Percentiles rank a stretch among this genome's conserved stretches.
Evolutionary conservation across 2,329 filamentous ascomycete genomes (phyloP).

Genomic region (Trichothecium roseum): DNA sequence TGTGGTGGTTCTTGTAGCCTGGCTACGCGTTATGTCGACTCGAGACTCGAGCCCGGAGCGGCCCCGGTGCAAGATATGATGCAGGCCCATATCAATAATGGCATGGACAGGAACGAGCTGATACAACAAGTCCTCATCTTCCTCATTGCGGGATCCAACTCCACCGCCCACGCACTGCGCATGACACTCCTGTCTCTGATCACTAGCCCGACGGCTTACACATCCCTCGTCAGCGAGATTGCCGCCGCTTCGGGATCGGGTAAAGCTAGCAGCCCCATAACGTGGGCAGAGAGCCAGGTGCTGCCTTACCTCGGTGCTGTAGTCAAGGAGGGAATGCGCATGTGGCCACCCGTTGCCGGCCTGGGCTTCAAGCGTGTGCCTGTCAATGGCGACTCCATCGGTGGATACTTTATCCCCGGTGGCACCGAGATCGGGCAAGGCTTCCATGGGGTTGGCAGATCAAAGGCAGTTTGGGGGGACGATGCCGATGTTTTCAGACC

Average conservation of each 20-base stretch:
- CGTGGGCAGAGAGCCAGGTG: slow-evolving; percentile 35
- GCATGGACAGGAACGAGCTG: slow-evolving; percentile 23
- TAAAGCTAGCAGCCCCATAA: slow-evolving; percentile 23
- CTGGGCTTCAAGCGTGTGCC: slow-evolving; percentile 44
- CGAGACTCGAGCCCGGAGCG: slow-evolving; percentile 10
- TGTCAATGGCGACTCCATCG: slow-evolving; percentile 38
- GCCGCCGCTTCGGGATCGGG: slow-evolving; percentile 24
- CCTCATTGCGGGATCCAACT: slow-evolving; percentile 49
- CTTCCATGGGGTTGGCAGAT: slow-evolving; percentile 41
- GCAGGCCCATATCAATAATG: slow-evolving; percentile 26
- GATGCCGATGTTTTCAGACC: slow-evolving; percentile 43
- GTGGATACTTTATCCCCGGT: slow-evolving; percentile 38
- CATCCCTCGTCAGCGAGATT: slow-evolving; percentile 30
- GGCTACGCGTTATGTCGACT: not conserved
- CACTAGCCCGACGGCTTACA: slow-evolving; percentile 31
- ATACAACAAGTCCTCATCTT: slow-evolving; percentile 25
- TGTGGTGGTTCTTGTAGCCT: not conserved
- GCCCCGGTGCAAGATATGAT: slow-evolving; percentile 23
- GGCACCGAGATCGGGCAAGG: slow-evolving; percentile 44
- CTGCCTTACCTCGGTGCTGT: slow-evolving; percentile 47
- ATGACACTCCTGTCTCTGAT: slow-evolving; percentile 40
- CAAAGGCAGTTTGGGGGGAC: slow-evolving; percentile 34
- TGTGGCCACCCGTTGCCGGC: slow-evolving; percentile 42
- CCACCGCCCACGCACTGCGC: slow-evolving; percentile 43
- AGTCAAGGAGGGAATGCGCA: slow-evolving; percentile 43